Base-by-base conservation (phyloP, 2,329 filamentous ascomycete species). In the Penicillium sp. region DNA sequence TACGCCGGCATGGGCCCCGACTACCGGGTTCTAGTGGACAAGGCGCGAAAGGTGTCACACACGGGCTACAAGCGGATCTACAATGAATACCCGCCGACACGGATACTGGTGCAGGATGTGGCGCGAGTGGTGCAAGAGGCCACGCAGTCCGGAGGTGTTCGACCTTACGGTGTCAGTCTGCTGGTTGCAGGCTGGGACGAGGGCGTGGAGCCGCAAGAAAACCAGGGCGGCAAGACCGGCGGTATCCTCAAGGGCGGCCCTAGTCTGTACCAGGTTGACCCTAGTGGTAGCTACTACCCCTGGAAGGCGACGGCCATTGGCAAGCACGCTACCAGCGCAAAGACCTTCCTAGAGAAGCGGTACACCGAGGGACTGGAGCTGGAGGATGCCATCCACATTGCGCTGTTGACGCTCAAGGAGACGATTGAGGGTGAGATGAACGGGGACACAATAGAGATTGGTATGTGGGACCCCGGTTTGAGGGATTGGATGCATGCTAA, bases 401-500 rank as follows among this genome's bases (percentile, higher is more conserved):
- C 93, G 53, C 81, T 98, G 47, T 78, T 98, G 70, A 98, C 93
- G 24, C 78, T 98, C 69, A 98, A 98, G 81, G 93, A 98, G 80
- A 96, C 93, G 50, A 98, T 98, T 68, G 92, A 97, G 77, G 93
- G 93, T 50, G 93, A 97, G 77, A 97, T 97, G 92, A 97, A 92
- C 62, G 92, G 92, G 55, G 91, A 97, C 71, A 96, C 92, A 28
- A 95, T 98, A 58, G 93, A 98, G 76, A 96, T 98, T 72, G 92
- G 89, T 90, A 75, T 40, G 47, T 42, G 15, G 15, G 15, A 18
- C 6, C 12, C 20, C 3, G 5, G 44, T 24, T 25, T 41, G 12
- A 12, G 5, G 35, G 1, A 24, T 24, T 6, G n/a, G 31, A 15
- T 46, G 6, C 15, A 35, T 40, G 49, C 59, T 51, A 28, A 43